Base-by-base conservation (phyloP, 176 grass and related monocot species). In the Stipa capillata region DNA sequence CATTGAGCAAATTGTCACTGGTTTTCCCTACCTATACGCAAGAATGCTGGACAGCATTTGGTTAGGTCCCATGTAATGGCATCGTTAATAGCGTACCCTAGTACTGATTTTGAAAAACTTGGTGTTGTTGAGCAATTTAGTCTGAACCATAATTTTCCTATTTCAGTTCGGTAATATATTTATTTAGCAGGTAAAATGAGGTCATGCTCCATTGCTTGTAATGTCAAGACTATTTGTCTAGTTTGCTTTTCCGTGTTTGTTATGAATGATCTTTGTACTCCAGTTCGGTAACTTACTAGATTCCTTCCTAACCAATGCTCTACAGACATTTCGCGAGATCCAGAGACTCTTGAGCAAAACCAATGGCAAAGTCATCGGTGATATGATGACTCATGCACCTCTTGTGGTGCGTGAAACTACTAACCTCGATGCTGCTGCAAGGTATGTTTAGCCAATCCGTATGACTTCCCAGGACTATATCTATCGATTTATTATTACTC, bases 321-420 rank as follows among this genome's bases (percentile, higher is more conserved):
- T 73, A 36, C 66, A 98, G 96, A 70, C 90, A 87, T 98, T 98
- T 70, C 91, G 72, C 29, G 88, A 98, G 88, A 91, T 98, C 48
- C 96, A 94, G 69, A 98, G 63, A 72, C 77, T 98, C 49, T 70
- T 98, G 36, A 93, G 74, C 80, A 98, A 98, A 92, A 98, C 92
- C 25, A 91, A 90, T 33, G 96, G 92, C 40, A 93, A 81, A 92
- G 76, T 91, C 56, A 74, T 98, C 49, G 80, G 73, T 74, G 96
- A 98, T 80, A 90, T 98, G 32, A 98, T 98, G 92, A 94, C 96
- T 2, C 62, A 80, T 57, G 72, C 83, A 27, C 96, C 92, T 80
- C 78, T 94, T 50, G 96, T 83, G 16, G 92, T 98, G 57, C 92
- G 88, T 65, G 70, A 89, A 90, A 91, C 84, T 83, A 98, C 96